These are phyloP conservation scores for Chernovozyma sophiae-reginae DNA, from an alignment of 1,139 yeast species.

Conservation along the genomic window DNA sequence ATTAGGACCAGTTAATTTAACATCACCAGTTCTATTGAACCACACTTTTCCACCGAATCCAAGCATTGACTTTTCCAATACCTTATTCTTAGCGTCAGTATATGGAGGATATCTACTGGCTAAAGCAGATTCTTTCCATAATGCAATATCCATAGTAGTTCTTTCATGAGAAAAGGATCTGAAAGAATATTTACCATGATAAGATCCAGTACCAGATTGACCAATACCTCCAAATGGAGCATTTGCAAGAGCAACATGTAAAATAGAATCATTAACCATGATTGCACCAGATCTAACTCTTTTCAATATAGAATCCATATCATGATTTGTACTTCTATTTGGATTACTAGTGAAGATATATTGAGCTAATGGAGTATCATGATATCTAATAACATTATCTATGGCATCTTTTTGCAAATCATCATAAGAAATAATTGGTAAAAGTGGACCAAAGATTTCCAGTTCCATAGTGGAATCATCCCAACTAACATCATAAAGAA, in stretches of 20 bases:
- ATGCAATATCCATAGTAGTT: constrained; percentile 63
- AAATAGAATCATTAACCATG: constrained; percentile 64
- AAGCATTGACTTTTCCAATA: constrained; percentile 23
- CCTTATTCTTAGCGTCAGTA: constrained; percentile 27
- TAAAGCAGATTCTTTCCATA: constrained; percentile 58
- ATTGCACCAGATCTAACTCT: constrained; percentile 72
- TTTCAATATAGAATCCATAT: constrained; percentile 48
- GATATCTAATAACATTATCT: constrained; percentile 37
- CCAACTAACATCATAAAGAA: constrained; percentile 58
- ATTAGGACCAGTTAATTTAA: constrained; percentile 33
- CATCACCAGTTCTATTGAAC: constrained; percentile 35
- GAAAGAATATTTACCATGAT: constrained; percentile 77
- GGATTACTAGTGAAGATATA: constrained; percentile 62
- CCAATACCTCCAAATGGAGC: constrained; percentile 96
- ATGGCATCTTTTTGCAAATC: constrained; percentile 47
- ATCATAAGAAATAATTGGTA: constrained; percentile 64
- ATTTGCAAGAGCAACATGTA: constrained; percentile 67
- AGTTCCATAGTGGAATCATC: constrained; percentile 68
- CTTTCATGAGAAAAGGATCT: constrained; percentile 74
- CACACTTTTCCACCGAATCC: constrained; percentile 30
- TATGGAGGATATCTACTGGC: constrained; percentile 71
- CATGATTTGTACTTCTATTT: constrained; percentile 35
- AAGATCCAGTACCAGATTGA: constrained; percentile 71
- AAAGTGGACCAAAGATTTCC: constrained; percentile 82
- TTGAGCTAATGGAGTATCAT: constrained; percentile 86